A percentile compares a stretch with the other conserved stretches of the same genome.
phyloP scores from a whole-genome alignment of 2,329 filamentous ascomycete genomes.

The Aspergillus piperis region DNA sequence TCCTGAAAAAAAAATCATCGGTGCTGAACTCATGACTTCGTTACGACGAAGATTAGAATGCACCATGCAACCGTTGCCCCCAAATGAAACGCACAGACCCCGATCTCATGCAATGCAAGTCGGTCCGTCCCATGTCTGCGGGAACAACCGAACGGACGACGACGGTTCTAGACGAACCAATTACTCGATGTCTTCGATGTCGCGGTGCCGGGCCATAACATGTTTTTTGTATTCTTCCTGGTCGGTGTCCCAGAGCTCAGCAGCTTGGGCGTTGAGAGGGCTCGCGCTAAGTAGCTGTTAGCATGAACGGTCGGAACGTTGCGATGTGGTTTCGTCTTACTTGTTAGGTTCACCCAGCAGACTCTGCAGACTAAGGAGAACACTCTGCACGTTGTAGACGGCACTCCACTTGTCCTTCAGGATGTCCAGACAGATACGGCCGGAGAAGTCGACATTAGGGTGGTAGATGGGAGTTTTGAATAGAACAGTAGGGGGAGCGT shows the following conservation, averaged over 20 bases:
- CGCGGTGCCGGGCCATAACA: conserved; percentile 64
- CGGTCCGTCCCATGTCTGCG: conserved; percentile 11
- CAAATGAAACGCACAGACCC: conserved; percentile 17
- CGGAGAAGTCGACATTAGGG: conserved; percentile 96
- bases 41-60: neutral
- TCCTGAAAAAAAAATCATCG: conserved; percentile 5
- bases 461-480: conserved; percentile 99
- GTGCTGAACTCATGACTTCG: neutral
- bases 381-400: conserved; percentile 93
- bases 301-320: neutral
- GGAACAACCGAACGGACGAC: conserved; percentile 10
- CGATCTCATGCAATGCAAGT: conserved; percentile 20
- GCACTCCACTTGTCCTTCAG: conserved; percentile 99
- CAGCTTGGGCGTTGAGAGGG: conserved; percentile 92
- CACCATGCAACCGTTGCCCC: conserved; percentile 3
- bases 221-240: conserved; percentile 80
- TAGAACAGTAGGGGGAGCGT: conserved; percentile 83
- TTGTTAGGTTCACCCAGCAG: conserved; percentile 97
- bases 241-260: conserved; percentile 92
- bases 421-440: conserved; percentile 95
- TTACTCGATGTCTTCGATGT: conserved; percentile 52
- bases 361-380: conserved; percentile 90
- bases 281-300: conserved; percentile 65
- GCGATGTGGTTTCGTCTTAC: conserved; percentile 55
- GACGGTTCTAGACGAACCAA: neutral